Conservation (phyloP, 257 asterid species). For the Lavandula angustifolia region DNA sequence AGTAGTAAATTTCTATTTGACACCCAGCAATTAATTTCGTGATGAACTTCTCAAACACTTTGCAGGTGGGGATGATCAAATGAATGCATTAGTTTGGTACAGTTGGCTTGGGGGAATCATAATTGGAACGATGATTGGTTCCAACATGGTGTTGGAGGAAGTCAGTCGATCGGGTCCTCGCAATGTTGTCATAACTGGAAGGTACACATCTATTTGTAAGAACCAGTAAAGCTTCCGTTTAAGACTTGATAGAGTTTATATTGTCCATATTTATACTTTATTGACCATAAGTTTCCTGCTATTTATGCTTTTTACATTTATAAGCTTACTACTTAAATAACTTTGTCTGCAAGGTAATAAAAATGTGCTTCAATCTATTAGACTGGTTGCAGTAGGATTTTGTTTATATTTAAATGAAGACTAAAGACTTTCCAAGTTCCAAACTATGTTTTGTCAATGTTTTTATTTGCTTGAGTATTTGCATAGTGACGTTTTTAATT, state of each 20-base stretch:
- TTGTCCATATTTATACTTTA: neutral
- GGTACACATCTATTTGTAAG: slow-evolving; percentile 44
- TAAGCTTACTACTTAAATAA: slow-evolving; percentile 1
- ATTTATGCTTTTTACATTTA: neutral
- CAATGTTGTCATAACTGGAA: slow-evolving; percentile 92
- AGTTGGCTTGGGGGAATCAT: slow-evolving; percentile 98
- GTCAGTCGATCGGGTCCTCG: slow-evolving; percentile 96
- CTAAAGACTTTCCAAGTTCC: neutral
- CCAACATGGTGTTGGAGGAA: slow-evolving; percentile 94
- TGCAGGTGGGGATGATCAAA: slow-evolving; percentile 88
- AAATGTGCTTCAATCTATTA: slow-evolving; percentile 6
- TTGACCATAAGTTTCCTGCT: neutral
- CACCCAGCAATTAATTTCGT: slow-evolving; percentile 17
- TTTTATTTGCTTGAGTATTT: neutral
- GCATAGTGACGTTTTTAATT: slow-evolving; percentile 1
- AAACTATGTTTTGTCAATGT: neutral
- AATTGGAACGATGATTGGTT: slow-evolving; percentile 93
- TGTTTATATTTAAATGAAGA: neutral
- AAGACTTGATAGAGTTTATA: neutral
- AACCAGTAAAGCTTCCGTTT: neutral
- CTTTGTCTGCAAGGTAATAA: neutral
- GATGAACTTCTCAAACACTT: slow-evolving; percentile 11
- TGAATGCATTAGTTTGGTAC: slow-evolving; percentile 90
- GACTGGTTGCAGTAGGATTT: slow-evolving; percentile 11
- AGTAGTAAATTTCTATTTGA: neutral